Conservation (phyloP, 345 rosid species). For the Eucalyptus curtisii region DNA sequence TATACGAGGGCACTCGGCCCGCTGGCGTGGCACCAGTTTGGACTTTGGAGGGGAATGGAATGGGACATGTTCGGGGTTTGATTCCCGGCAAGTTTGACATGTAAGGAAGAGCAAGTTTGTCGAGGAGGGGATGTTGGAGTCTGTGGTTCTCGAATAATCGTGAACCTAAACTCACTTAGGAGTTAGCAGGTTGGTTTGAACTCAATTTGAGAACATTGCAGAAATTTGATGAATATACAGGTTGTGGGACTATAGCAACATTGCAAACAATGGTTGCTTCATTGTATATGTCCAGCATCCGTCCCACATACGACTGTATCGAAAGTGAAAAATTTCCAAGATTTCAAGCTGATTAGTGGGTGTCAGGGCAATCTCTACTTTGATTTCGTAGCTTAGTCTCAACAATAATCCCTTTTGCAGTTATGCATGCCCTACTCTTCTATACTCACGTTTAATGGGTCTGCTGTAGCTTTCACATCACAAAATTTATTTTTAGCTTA, state of each 20-base stretch:
- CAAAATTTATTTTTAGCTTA: not conserved
- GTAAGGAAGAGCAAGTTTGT: not conserved
- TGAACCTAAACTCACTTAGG: not conserved
- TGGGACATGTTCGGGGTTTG: not conserved
- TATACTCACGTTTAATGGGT: not conserved
- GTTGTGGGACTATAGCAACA: not conserved
- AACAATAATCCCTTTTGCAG: not conserved
- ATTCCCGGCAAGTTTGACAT: not conserved
- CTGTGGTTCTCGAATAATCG: not conserved
- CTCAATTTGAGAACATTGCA: not conserved
- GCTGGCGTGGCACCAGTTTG: not conserved
- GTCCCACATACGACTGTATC: not conserved
- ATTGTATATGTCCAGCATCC: not conserved
- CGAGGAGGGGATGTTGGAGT: not conserved
- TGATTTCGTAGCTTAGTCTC: not conserved
- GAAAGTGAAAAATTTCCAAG: not conserved
- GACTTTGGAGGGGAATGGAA: not conserved
- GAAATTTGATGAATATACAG: not conserved
- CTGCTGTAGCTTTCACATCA: not conserved
- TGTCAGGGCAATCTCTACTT: not conserved
- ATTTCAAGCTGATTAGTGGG: not conserved
- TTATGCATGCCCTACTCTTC: not conserved
- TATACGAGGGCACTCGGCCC: not conserved
- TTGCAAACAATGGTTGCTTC: not conserved
- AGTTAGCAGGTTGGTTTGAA: not conserved